phyloP scores from a whole-genome alignment of 148 eudicot genomes.

The Heliamphora exappendiculata region DNA sequence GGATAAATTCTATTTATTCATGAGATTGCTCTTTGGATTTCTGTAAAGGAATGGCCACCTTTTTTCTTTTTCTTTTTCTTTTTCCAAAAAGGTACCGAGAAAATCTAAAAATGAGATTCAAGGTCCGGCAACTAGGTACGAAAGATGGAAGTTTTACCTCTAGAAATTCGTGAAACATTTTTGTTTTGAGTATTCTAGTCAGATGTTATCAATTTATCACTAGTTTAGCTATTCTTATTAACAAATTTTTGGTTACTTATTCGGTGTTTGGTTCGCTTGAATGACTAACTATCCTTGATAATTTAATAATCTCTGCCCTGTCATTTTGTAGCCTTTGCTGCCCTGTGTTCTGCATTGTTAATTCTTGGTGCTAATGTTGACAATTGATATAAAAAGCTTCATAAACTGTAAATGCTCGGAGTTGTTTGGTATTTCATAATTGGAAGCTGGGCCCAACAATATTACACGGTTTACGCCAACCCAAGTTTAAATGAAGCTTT shows the following conservation, averaged over 20 bases:
- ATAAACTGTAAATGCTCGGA: background rate
- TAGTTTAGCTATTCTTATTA: background rate
- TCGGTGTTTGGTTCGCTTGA: background rate
- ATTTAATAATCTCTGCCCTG: background rate
- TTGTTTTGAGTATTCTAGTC: background rate
- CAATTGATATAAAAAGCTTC: background rate
- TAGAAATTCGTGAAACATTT: background rate
- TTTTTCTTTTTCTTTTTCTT: no score
- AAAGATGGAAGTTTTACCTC: background rate
- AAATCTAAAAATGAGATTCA: no score
- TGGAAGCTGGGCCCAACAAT: background rate
- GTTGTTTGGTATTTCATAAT: slow-evolving; percentile 1
- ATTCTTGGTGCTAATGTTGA: background rate
- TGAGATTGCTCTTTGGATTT: background rate
- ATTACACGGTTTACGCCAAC: background rate
- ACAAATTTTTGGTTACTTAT: background rate
- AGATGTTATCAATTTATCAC: background rate
- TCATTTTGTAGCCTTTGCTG: background rate
- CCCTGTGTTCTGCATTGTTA: background rate
- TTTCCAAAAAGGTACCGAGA: no score
- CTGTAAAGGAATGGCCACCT: background rate
- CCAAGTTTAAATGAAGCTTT: no score
- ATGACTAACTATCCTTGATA: background rate
- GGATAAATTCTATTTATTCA: no score
- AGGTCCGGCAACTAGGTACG: no score